Conservation (phyloP, 1,284 basidiomycete species). For the Trichosporon inkin region DNA sequence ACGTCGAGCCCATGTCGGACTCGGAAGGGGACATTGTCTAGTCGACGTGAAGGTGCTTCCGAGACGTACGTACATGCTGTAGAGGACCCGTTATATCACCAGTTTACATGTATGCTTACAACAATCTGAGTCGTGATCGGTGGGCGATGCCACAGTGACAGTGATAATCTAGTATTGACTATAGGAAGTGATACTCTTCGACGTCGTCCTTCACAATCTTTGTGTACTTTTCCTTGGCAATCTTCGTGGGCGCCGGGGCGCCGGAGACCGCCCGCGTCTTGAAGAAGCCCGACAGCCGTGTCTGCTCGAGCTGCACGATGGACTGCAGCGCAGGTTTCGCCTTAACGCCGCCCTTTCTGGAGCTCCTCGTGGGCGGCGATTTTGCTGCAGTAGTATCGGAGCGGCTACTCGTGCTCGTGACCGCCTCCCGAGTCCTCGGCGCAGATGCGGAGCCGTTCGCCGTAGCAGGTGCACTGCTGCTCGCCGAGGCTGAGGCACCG, state of each 20-base stretch:
- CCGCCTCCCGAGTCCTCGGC: not conserved
- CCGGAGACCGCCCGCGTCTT: not conserved
- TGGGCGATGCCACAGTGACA: no score
- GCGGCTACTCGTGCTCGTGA: not conserved
- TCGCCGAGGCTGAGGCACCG: no score
- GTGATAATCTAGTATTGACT: not conserved
- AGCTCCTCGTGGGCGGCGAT: not conserved
- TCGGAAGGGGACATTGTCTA: not conserved
- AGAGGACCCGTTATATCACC: not conserved
- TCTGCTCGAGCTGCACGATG: not conserved
- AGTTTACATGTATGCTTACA: not conserved
- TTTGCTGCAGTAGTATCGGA: not conserved
- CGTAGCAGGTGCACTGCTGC: not conserved
- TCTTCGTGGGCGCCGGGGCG: not conserved
- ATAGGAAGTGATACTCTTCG: conserved; percentile 1
- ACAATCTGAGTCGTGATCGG: not conserved
- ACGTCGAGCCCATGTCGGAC: not conserved
- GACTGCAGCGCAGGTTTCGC: not conserved
- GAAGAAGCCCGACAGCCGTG: not conserved
- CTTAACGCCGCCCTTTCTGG: not conserved
- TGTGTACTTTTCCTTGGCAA: not conserved
- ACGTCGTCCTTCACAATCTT: not conserved
- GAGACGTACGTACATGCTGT: not conserved
- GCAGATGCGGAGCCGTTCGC: no score
- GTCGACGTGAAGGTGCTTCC: not conserved